Evolutionary conservation across 2,329 filamentous ascomycete genomes (phyloP).

Genomic region (Pseudogymnoascus sp.): DNA sequence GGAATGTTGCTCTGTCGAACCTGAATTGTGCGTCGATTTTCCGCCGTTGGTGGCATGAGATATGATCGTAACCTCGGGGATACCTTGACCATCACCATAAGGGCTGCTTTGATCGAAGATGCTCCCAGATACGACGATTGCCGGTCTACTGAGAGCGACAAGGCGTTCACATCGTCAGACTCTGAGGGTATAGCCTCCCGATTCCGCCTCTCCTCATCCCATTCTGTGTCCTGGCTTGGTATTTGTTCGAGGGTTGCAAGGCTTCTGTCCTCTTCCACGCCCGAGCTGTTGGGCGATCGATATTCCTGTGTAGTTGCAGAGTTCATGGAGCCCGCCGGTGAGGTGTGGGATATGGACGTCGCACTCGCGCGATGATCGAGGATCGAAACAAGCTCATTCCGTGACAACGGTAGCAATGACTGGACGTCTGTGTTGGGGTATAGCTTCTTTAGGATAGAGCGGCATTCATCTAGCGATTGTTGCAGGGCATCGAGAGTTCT

Average conservation of each 20-base stretch:
- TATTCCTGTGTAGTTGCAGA: constrained; percentile 43
- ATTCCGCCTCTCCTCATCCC: constrained; percentile 56
- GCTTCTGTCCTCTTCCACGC: constrained; percentile 38
- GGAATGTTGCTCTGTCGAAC: constrained; percentile 20
- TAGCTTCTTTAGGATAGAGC: neutral
- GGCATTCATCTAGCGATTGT: constrained; percentile 52
- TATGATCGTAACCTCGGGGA: constrained; percentile 43
- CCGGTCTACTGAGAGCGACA: constrained; percentile 52
- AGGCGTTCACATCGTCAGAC: constrained; percentile 64
- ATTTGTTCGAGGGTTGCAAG: constrained; percentile 58
- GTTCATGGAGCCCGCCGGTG: constrained; percentile 49
- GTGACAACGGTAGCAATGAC: constrained; percentile 54
- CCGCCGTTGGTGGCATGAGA: constrained; percentile 30
- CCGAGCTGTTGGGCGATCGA: constrained; percentile 43
- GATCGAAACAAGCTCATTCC: constrained; percentile 53
- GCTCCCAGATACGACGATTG: constrained; percentile 64
- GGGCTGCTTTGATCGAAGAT: constrained; percentile 66
- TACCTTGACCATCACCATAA: constrained; percentile 57
- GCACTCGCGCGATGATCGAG: constrained; percentile 38
- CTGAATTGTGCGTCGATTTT: constrained; percentile 18
- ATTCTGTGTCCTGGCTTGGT: constrained; percentile 55
- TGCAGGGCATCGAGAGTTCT: constrained; percentile 56
- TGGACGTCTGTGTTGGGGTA: constrained; percentile 41
- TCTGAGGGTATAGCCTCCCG: constrained; percentile 53
- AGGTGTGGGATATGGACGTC: constrained; percentile 31